Evolutionary conservation across 805 yeast genomes (phyloP), one percentile per base, ranked within the genome.

Genomic region (Saturnispora besseyi): DNA sequence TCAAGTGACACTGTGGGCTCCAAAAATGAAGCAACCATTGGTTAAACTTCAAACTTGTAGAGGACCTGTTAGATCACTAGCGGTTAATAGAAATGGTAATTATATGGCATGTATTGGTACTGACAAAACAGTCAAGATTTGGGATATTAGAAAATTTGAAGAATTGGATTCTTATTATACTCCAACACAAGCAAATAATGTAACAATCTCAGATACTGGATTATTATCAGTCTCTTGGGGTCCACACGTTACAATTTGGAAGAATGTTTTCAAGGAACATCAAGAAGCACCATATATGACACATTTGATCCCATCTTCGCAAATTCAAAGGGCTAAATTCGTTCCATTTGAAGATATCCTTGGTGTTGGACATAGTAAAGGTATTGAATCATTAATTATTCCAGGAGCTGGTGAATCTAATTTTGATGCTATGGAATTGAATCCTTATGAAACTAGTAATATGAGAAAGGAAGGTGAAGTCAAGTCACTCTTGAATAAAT

Each of bases 381-480:
- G 96, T 42, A 74, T 89, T 38, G 77, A 83, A n/a, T 82, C 93
- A n/a, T 58, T 93, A 53, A 84, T 93, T 57, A 76, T 93, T 51
- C 99, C 99, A 38, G 99, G 99, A 26, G 74, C 97, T 40, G 99
- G 99, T 72, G 99, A 93, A 70, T 96, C 99, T 54, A 93, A 93
- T 69, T 89, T 79, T 65, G 99, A 93, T 71, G 89, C 98, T 3
- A 67, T 89, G 64, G 99, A 93, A 68, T 68, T 81, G 60, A 93
- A 93, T 66, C 99, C 99, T 55, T 93, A 75, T 69, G 96, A 88
- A 66, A 79, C 96, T 9, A 80, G 86, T 49, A 84, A 87, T 64
- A 97, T 90, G 70, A 83, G 98, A 73, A 96, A 91, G 67, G 91
- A 91, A 69, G 75, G 78, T 43, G 99, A 93, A 73, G 96, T 93